These are phyloP conservation scores for Epicoccum nigrum DNA, from an alignment of 2,329 filamentous ascomycete genomes.

Conservation along the genomic window DNA sequence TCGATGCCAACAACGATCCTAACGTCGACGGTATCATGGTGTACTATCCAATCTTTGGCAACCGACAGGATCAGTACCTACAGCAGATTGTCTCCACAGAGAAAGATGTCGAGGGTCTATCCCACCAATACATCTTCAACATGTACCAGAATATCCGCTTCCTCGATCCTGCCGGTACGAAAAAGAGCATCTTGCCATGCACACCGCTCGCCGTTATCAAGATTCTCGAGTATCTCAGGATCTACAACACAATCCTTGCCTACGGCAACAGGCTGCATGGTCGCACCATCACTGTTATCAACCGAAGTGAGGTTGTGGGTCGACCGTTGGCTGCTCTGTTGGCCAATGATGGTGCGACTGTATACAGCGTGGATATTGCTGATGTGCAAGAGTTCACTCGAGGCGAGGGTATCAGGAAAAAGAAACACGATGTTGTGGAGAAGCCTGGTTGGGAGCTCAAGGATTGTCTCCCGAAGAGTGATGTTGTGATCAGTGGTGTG, in stretches of 20 bases:
- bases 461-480: constrained; percentile 83
- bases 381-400: constrained; percentile 92
- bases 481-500: constrained; percentile 94
- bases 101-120: constrained; percentile 96
- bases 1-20: constrained; percentile 80
- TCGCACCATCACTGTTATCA: constrained; percentile 94
- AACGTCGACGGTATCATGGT: constrained; percentile 88
- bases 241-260: constrained; percentile 94
- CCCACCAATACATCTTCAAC: constrained; percentile 94
- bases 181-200: constrained; percentile 93
- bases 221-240: constrained; percentile 91
- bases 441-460: constrained; percentile 80
- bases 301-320: constrained; percentile 94
- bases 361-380: constrained; percentile 92
- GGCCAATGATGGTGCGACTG: constrained; percentile 93
- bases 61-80: constrained; percentile 88
- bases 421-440: constrained; percentile 84
- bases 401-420: constrained; percentile 83
- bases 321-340: constrained; percentile 89
- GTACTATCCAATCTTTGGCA: constrained; percentile 97
- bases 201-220: constrained; percentile 96
- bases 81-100: constrained; percentile 88
- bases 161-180: constrained; percentile 78
- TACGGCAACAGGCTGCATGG: constrained; percentile 93
- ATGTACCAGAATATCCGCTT: constrained; percentile 99